These are phyloP conservation scores for Silene uniflora DNA, from an alignment of 148 eudicot species.

Conservation along the genomic window DNA sequence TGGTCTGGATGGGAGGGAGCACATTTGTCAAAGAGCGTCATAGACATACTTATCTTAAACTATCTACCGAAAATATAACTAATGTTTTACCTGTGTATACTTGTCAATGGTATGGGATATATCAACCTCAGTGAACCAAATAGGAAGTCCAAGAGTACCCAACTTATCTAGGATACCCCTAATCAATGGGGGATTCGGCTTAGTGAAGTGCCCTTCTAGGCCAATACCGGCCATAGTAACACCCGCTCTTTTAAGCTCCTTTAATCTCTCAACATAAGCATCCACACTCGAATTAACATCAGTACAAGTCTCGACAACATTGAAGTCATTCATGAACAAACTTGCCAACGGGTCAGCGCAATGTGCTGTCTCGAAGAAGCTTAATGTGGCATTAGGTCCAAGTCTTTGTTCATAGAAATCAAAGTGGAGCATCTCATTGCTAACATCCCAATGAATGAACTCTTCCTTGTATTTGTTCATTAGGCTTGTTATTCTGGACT, in stretches of 20 bases:
- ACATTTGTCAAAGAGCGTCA: no score
- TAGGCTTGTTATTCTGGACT: constrained; percentile 48
- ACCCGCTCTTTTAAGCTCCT: constrained; percentile 57
- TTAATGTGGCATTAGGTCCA: constrained; percentile 58
- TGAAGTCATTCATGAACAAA: constrained; percentile 77
- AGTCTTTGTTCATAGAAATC: constrained; percentile 66
- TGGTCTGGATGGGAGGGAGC: no score
- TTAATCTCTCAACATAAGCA: constrained; percentile 44
- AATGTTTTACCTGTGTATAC: constrained; percentile 51
- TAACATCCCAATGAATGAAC: constrained; percentile 91
- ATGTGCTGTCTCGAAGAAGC: constrained; percentile 56
- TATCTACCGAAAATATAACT: background rate
- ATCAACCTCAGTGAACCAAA: constrained; percentile 93
- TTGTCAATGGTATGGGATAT: constrained; percentile 46
- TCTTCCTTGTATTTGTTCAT: constrained; percentile 58
- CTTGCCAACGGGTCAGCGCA: constrained; percentile 63
- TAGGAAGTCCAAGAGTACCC: constrained; percentile 64
- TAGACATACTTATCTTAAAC: background rate
- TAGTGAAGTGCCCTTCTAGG: constrained; percentile 62
- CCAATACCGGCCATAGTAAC: constrained; percentile 78
- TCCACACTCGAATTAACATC: constrained; percentile 71
- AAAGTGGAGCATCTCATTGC: constrained; percentile 80
- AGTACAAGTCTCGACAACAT: constrained; percentile 78
- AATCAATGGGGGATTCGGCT: constrained; percentile 71
- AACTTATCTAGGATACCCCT: constrained; percentile 75